A percentile compares a stretch with the other conserved stretches of the same genome.
These are phyloP conservation scores for Pachyrhizus erosus DNA, from an alignment of 306 rosid genomes.

Conservation along the genomic window DNA sequence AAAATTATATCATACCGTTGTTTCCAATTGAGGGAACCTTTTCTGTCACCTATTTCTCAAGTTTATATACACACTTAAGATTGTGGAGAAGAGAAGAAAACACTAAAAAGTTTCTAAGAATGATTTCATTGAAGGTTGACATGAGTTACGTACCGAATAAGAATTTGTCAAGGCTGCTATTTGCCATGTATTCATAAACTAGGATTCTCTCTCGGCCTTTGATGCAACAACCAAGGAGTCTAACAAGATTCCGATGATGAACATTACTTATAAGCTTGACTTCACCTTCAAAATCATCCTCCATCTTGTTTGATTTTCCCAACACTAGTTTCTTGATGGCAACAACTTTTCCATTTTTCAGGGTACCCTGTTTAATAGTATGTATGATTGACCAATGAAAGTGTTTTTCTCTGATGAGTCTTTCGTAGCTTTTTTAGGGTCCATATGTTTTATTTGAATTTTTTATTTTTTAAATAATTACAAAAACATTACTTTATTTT, in stretches of 20 bases:
- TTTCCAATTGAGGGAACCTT: slow-evolving; percentile 69
- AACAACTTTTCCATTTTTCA: slow-evolving; percentile 65
- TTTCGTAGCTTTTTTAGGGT: too few relatives aligned
- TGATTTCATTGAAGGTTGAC: neutral
- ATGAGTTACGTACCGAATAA: slow-evolving; percentile 63
- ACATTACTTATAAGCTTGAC: slow-evolving; percentile 64
- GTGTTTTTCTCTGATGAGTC: neutral
- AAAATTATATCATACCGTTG: slow-evolving; percentile 59
- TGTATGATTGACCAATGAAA: neutral
- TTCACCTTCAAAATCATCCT: slow-evolving; percentile 64
- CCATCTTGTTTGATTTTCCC: slow-evolving; percentile 54
- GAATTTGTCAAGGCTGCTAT: slow-evolving; percentile 69
- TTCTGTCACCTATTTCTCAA: slow-evolving; percentile 48
- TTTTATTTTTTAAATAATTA: too few relatives aligned
- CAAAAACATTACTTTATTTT: too few relatives aligned
- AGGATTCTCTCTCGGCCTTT: slow-evolving; percentile 69
- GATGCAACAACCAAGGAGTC: neutral
- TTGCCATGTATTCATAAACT: slow-evolving; percentile 74
- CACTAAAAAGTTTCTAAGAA: neutral
- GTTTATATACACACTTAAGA: neutral
- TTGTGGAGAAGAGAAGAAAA: neutral
- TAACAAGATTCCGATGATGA: neutral
- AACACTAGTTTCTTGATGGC: slow-evolving; percentile 65
- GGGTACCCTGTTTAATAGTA: slow-evolving; percentile 56
- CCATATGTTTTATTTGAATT: too few relatives aligned